These are phyloP conservation scores for Coelastrella sp. DNA, from an alignment of 139 green algal species.

Conservation along the genomic window DNA sequence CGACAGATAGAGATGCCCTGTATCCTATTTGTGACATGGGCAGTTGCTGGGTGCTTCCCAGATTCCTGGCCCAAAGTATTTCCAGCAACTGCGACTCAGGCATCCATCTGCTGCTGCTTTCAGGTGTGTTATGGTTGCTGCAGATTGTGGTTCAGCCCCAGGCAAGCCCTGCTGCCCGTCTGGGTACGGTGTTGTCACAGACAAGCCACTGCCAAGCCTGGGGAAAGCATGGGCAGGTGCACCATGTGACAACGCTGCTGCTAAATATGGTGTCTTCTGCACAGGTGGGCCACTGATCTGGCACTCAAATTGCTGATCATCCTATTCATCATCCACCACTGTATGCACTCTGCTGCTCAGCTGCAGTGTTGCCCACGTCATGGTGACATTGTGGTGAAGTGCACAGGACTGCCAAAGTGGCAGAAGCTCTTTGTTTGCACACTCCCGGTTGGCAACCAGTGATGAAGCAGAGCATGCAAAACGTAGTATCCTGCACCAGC, in stretches of 20 bases:
- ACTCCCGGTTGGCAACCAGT: background rate
- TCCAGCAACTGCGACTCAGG: background rate
- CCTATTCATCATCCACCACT: background rate
- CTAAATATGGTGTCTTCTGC: slow-evolving; percentile 21
- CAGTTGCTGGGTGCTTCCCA: background rate
- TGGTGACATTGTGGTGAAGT: background rate
- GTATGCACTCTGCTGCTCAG: background rate
- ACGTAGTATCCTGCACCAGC: too few species aligned
- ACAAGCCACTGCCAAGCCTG: slow-evolving; percentile 37
- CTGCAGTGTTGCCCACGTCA: background rate
- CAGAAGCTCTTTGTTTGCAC: too few species aligned
- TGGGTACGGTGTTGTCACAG: background rate
- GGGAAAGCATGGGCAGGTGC: background rate
- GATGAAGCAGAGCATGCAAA: too few species aligned
- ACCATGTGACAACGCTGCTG: background rate
- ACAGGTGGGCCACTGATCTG: background rate
- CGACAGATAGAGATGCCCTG: too few species aligned
- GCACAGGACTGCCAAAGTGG: too few species aligned
- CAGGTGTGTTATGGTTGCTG: slow-evolving; percentile 19
- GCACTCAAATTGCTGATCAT: background rate
- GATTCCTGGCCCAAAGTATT: background rate
- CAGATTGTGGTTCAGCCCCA: slow-evolving; percentile 6
- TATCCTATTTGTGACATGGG: background rate
- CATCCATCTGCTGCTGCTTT: too few species aligned
- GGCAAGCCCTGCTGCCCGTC: slow-evolving; percentile 44